Conservation (phyloP, 306 rosid species). For the Fragaria iinumae region DNA sequence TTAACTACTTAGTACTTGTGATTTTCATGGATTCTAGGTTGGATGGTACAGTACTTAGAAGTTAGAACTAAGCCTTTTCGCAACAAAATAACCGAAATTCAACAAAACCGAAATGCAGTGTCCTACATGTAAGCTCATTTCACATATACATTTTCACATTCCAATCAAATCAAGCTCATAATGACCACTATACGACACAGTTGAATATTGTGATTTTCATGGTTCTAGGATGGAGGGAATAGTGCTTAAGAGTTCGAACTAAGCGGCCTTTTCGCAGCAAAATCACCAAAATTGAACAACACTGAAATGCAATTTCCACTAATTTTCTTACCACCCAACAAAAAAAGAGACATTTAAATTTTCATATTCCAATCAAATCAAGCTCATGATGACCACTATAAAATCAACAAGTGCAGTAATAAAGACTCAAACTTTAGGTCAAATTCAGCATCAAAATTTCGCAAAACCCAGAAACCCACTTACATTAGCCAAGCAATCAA, state of each 20-base stretch:
- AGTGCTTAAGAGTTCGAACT: not conserved
- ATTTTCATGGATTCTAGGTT: no score
- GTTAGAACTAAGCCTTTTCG: no score
- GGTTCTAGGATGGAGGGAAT: no score
- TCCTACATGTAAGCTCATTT: no score
- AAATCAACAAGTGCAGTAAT: not conserved
- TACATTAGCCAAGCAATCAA: conserved; percentile 44
- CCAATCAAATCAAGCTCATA: not conserved
- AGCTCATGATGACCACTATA: not conserved
- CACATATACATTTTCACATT: no score
- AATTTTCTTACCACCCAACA: not conserved
- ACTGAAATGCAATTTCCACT: not conserved
- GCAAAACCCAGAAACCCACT: conserved; percentile 18
- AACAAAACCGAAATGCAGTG: no score
- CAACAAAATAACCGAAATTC: no score
- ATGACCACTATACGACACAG: not conserved
- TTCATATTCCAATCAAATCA: not conserved
- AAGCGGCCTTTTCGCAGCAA: not conserved
- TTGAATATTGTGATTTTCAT: no score
- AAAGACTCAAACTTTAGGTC: conserved; percentile 4
- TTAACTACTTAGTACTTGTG: not conserved
- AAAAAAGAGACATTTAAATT: not conserved
- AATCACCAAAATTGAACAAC: not conserved
- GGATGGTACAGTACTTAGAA: no score
- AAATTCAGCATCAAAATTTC: not conserved